Evolutionary conservation across 352 stramenopile species (phyloP).

Genomic region (Phytophthora ramorum): DNA sequence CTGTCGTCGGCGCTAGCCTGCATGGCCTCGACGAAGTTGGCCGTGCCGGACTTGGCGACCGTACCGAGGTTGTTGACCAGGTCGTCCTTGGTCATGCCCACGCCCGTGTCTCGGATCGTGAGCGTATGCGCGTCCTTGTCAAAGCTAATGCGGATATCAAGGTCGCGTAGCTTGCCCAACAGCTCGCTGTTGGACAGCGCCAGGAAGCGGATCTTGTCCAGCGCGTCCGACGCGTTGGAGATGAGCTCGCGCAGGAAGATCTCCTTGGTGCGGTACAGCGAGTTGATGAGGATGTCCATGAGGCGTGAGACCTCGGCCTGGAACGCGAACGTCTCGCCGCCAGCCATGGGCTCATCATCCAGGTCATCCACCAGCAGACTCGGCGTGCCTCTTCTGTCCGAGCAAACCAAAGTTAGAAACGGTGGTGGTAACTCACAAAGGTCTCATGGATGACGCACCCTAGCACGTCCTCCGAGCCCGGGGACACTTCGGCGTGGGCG

Average conservation of each 20-base stretch:
- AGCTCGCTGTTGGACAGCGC: conserved; percentile 91
- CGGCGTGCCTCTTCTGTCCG: conserved; percentile 40
- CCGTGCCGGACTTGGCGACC: conserved; percentile 98
- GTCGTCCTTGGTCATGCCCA: conserved; percentile 99
- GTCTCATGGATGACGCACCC: conserved; percentile 34
- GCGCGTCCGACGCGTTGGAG: conserved; percentile 98
- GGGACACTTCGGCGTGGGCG: conserved; percentile 42
- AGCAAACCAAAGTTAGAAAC: conserved; percentile 3
- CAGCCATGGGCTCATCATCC: conserved; percentile 43
- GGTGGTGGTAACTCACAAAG: background rate
- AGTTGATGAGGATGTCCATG: conserved; percentile 99
- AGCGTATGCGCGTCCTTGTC: conserved; percentile 96
- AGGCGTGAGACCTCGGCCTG: conserved; percentile 98
- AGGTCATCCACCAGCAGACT: conserved; percentile 55
- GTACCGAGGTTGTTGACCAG: conserved; percentile 97
- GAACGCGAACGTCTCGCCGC: conserved; percentile 92
- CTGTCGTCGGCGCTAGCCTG: conserved; percentile 92
- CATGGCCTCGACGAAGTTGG: conserved; percentile 98
- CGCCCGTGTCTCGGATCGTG: conserved; percentile 98
- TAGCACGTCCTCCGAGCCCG: conserved; percentile 45
- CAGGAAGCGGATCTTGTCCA: conserved; percentile 99
- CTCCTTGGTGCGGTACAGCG: conserved; percentile 97
- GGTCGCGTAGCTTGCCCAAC: conserved; percentile 81
- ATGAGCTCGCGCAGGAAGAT: conserved; percentile 99
- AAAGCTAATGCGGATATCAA: conserved; percentile 98